These are phyloP conservation scores for Myxozyma kluyveri DNA, from an alignment of 805 yeast species.

Conservation along the genomic window DNA sequence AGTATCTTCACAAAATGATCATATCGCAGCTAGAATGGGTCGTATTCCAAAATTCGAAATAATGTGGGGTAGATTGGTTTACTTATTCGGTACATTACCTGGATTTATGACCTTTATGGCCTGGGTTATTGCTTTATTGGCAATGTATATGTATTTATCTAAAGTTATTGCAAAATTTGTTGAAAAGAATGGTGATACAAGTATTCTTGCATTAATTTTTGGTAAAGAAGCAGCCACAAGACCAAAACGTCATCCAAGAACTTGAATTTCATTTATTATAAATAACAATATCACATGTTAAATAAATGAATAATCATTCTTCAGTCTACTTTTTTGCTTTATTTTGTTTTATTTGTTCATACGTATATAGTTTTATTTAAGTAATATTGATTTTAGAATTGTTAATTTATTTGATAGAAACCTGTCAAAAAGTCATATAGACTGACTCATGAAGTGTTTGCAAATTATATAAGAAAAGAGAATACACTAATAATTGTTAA, in stretches of 20 bases:
- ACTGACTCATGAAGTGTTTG: too few relatives aligned
- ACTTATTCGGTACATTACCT: constrained; percentile 8
- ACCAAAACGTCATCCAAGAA: constrained; percentile 7
- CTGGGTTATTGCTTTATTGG: constrained; percentile 3
- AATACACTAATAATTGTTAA: too few relatives aligned
- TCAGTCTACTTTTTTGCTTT: too few relatives aligned
- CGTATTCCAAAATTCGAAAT: constrained; percentile 9
- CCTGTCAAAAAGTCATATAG: too few relatives aligned
- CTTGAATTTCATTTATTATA: background rate
- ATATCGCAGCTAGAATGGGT: constrained; percentile 18
- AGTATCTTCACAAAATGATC: constrained; percentile 20
- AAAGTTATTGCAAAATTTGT: constrained; percentile 3
- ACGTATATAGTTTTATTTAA: too few relatives aligned
- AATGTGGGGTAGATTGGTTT: constrained; percentile 7
- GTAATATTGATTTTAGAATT: background rate
- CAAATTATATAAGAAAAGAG: too few relatives aligned
- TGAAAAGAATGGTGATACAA: constrained; percentile 10
- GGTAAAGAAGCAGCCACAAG: constrained; percentile 9
- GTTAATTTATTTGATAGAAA: too few relatives aligned
- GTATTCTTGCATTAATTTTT: constrained; percentile 12
- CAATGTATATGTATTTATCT: constrained; percentile 8
- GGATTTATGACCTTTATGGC: constrained; percentile 13
- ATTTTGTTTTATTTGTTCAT: too few relatives aligned
- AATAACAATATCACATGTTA: background rate
- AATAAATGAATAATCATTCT: too few relatives aligned